These are phyloP conservation scores for Pythium dissimile DNA, from an alignment of 352 stramenopile species.

Conservation along the genomic window DNA sequence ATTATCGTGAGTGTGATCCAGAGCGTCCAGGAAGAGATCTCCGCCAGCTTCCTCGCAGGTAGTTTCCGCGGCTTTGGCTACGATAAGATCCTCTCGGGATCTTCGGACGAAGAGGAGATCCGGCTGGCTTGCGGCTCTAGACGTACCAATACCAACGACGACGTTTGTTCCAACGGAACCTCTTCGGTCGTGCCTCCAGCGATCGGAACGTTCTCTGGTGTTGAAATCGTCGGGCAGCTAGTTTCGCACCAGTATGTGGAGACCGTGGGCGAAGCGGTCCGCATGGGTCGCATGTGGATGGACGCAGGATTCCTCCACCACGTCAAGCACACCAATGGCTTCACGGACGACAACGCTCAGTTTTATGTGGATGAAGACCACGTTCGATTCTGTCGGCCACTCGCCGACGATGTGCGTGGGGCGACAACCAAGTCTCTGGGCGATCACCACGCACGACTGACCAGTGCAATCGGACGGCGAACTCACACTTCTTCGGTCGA, in stretches of 20 bases:
- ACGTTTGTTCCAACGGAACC: background rate
- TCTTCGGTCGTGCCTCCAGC: too few species aligned
- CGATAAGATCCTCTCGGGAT: background rate
- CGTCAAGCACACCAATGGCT: constrained; percentile 21
- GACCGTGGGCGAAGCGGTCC: constrained; percentile 20
- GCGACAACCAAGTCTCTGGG: background rate
- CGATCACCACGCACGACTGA: background rate
- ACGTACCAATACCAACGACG: too few species aligned
- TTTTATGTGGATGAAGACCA: constrained; percentile 44
- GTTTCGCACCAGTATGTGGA: constrained; percentile 14
- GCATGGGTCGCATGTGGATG: constrained; percentile 33
- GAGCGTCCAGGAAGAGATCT: constrained; percentile 23
- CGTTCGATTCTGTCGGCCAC: constrained; percentile 28
- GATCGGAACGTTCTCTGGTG: constrained; percentile 22
- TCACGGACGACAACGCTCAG: constrained; percentile 23
- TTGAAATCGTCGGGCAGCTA: constrained; percentile 29
- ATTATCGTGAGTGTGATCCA: constrained; percentile 25
- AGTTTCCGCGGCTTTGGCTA: constrained; percentile 21
- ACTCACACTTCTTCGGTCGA: background rate
- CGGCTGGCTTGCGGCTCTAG: too few species aligned
- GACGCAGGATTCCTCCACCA: constrained; percentile 30
- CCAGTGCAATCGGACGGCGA: background rate
- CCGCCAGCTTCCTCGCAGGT: constrained; percentile 23
- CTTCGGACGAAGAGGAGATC: background rate
- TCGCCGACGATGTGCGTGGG: background rate